Conservation (phyloP, 306 rosid genomes). For the Fragaria nilgerrensis region DNA sequence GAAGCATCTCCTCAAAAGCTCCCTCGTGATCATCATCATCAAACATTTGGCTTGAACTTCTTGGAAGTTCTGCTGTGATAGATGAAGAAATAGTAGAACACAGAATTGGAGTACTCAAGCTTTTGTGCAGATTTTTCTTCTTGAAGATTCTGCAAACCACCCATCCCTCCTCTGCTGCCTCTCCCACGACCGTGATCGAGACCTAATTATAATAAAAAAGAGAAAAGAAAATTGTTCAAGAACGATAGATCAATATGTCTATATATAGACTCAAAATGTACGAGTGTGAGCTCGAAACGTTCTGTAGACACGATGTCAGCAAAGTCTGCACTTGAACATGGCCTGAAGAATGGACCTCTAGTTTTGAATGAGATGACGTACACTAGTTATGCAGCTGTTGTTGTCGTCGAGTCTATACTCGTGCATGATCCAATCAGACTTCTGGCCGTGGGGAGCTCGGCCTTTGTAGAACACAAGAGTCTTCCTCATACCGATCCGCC, state of each 20-base stretch:
- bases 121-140: constrained; percentile 80
- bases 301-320: neutral
- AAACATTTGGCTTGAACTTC: constrained; percentile 39
- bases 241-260: neutral
- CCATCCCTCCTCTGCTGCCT: constrained; percentile 79
- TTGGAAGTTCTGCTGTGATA: constrained; percentile 29
- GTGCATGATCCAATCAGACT: constrained; percentile 98
- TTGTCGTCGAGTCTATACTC: constrained; percentile 84
- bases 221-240: neutral
- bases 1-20: constrained; percentile 66
- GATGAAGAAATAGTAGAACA: constrained; percentile 18
- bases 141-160: constrained; percentile 94
- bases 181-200: constrained; percentile 49
- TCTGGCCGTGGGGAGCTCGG: constrained; percentile 91
- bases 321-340: neutral
- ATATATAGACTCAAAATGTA: neutral
- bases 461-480: constrained; percentile 93
- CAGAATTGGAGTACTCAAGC: constrained; percentile 54
- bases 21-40: constrained; percentile 53
- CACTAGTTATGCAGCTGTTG: constrained; percentile 39
- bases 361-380: constrained; percentile 31
- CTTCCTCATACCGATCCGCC: constrained; percentile 90
- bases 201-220: constrained; percentile 19
- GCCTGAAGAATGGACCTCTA: neutral
- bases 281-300: neutral